phyloP scores from a whole-genome alignment of 2,329 filamentous ascomycete genomes.

The Verticillium alfalfae region DNA sequence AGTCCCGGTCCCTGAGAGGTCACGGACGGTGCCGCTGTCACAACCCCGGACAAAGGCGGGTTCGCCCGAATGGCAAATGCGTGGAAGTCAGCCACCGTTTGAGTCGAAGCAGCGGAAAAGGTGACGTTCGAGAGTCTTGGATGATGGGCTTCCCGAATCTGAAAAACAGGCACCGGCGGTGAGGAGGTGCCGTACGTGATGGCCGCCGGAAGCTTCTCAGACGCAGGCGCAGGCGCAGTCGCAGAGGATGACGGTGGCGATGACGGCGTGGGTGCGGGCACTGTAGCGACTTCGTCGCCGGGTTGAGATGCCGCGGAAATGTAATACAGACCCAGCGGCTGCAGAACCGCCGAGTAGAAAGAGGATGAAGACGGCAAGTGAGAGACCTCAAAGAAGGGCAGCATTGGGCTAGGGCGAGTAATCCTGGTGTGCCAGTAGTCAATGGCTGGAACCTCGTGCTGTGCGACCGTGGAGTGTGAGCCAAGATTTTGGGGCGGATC shows the following conservation, averaged over 20 bases:
- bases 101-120: conserved; percentile 61
- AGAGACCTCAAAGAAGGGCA: conserved; percentile 59
- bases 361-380: conserved; percentile 75
- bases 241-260: conserved; percentile 6
- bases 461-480: conserved; percentile 12
- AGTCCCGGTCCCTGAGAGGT: not conserved
- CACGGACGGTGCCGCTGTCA: not conserved
- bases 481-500: too few relatives aligned
- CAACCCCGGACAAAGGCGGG: conserved; percentile 17
- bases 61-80: conserved; percentile 60
- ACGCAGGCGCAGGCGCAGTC: not conserved
- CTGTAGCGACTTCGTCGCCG: not conserved
- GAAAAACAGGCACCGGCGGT: conserved; percentile 32
- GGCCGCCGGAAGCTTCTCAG: conserved; percentile 15
- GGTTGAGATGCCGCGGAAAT: conserved; percentile 31
- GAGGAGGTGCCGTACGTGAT: conserved; percentile 35
- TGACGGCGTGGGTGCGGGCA: conserved; percentile 1
- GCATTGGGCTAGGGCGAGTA: conserved; percentile 17
- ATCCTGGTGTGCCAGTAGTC: not conserved
- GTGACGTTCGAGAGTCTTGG: conserved; percentile 47
- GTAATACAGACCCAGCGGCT: conserved; percentile 72
- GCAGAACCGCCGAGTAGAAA: conserved; percentile 75
- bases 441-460: not conserved
- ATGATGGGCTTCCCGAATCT: conserved; percentile 34
- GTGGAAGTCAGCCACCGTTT: conserved; percentile 67